Conservation (phyloP, 1,284 basidiomycete genomes). For the Sporisorium graminicola region DNA sequence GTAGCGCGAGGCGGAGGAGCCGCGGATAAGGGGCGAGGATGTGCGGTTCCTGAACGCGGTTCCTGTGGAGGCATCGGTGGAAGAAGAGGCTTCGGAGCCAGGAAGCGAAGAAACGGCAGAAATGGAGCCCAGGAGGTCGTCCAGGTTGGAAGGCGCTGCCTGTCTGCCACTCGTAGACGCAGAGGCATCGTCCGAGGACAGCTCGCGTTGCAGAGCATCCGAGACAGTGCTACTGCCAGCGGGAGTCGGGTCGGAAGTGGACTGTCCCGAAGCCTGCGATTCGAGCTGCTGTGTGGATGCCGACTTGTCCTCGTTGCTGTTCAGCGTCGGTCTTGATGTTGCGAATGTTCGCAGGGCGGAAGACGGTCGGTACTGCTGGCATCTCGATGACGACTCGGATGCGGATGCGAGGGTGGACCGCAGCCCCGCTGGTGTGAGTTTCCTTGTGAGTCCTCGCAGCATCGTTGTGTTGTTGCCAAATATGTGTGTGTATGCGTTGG, state of each 20-base stretch:
- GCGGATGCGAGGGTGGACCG: slow-evolving; percentile 11
- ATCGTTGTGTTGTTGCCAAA: slow-evolving; percentile 5
- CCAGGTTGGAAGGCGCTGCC: slow-evolving; percentile 34
- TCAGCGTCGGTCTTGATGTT: slow-evolving; percentile 9
- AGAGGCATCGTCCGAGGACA: slow-evolving; percentile 13
- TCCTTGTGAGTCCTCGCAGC: slow-evolving; percentile 21
- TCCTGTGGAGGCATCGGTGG: not conserved
- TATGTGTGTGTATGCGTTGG: not conserved
- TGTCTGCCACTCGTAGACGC: slow-evolving; percentile 14
- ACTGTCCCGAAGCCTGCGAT: slow-evolving; percentile 26
- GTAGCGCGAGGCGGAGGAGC: slow-evolving; percentile 26
- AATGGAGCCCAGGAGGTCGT: slow-evolving; percentile 45
- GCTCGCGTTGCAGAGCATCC: slow-evolving; percentile 27
- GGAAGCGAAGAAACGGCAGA: slow-evolving; percentile 34
- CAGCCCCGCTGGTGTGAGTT: slow-evolving; percentile 4
- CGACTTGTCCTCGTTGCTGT: slow-evolving; percentile 28
- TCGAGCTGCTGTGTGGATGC: slow-evolving; percentile 34
- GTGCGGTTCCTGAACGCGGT: slow-evolving; percentile 12
- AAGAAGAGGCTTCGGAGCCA: slow-evolving; percentile 13
- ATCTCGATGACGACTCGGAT: slow-evolving; percentile 8
- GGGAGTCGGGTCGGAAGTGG: slow-evolving; percentile 27
- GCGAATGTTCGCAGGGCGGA: slow-evolving; percentile 19
- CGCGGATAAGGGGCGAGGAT: slow-evolving; percentile 17
- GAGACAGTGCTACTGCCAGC: slow-evolving; percentile 39
- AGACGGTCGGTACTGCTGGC: slow-evolving; percentile 5